These are phyloP conservation scores for Phytophthora ohioensis DNA, from an alignment of 352 stramenopile genomes.

Conservation along the genomic window DNA sequence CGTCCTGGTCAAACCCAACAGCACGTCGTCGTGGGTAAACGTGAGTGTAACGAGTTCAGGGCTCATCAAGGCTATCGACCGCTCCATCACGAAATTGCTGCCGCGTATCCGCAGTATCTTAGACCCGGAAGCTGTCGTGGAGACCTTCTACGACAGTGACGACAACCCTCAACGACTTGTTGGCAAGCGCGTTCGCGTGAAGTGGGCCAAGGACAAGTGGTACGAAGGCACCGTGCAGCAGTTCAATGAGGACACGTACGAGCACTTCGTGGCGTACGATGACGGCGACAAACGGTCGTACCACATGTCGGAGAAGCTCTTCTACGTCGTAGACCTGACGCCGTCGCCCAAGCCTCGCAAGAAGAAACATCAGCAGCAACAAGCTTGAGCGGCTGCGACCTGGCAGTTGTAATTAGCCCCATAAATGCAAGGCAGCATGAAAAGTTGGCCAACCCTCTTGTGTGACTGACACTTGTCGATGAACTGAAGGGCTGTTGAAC, in stretches of 20 bases:
- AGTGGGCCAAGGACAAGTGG: conserved; percentile 92
- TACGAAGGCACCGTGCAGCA: conserved; percentile 82
- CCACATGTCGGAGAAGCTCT: conserved; percentile 91
- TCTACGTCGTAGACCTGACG: conserved; percentile 74
- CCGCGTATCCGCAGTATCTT: conserved; percentile 65
- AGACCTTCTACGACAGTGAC: conserved; percentile 91
- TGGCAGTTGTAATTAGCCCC: conserved; percentile 29
- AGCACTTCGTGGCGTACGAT: conserved; percentile 88
- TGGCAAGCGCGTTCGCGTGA: conserved; percentile 85
- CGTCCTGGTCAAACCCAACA: conserved; percentile 87
- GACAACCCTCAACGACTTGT: conserved; percentile 88
- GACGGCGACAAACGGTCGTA: conserved; percentile 90
- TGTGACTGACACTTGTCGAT: conserved; percentile 24
- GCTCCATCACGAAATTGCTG: conserved; percentile 64
- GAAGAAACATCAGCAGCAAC: conserved; percentile 33
- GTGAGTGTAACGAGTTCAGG: conserved; percentile 63
- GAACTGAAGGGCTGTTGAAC: conserved; percentile 4
- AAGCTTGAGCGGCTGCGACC: conserved; percentile 26
- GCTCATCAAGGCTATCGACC: conserved; percentile 72
- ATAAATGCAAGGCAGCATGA: conserved; percentile 36
- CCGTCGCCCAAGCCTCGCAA: conserved; percentile 42
- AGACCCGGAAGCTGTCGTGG: conserved; percentile 45
- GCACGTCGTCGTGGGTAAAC: conserved; percentile 83
- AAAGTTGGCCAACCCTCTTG: conserved; percentile 21
- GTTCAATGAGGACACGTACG: conserved; percentile 84